Evolutionary conservation across 129 eudicot genomes (phyloP).

Genomic region (Centaurea solstitialis): DNA sequence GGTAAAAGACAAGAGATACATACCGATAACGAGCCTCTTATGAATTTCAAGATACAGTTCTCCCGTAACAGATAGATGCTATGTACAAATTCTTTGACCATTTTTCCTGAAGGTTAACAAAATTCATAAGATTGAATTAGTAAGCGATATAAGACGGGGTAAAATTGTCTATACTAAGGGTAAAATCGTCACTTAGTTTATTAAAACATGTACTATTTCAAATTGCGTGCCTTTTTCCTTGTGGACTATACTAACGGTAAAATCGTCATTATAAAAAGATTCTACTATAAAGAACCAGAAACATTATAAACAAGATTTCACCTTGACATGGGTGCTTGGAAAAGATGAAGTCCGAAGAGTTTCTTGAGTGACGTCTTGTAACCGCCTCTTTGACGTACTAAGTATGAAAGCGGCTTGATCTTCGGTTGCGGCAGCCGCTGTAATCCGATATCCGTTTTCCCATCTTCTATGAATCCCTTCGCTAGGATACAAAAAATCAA

Average conservation of each 20-base stretch:
- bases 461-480: conserved; percentile 83
- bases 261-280: not conserved
- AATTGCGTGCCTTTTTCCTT: not conserved
- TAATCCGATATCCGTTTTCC: conserved; percentile 81
- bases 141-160: too few species aligned
- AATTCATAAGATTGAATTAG: not conserved
- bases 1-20: conserved; percentile 2
- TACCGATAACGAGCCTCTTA: conserved; percentile 14
- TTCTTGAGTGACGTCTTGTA: conserved; percentile 70
- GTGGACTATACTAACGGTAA: too few species aligned
- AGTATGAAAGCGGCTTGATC: conserved; percentile 81
- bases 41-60: conserved; percentile 40
- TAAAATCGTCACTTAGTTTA: not conserved
- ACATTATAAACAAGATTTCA: not conserved
- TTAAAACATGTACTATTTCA: not conserved
- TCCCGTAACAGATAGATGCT: conserved; percentile 56
- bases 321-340: conserved; percentile 81
- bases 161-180: not conserved
- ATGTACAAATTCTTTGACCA: conserved; percentile 60
- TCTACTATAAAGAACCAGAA: not conserved
- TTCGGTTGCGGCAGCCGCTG: conserved; percentile 70
- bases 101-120: conserved; percentile 44
- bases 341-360: conserved; percentile 77
- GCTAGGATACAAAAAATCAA: conserved; percentile 87
- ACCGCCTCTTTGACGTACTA: conserved; percentile 56